These are phyloP conservation scores for Zanthoxylum bungeanum DNA, from an alignment of 345 rosid species.

Conservation along the genomic window DNA sequence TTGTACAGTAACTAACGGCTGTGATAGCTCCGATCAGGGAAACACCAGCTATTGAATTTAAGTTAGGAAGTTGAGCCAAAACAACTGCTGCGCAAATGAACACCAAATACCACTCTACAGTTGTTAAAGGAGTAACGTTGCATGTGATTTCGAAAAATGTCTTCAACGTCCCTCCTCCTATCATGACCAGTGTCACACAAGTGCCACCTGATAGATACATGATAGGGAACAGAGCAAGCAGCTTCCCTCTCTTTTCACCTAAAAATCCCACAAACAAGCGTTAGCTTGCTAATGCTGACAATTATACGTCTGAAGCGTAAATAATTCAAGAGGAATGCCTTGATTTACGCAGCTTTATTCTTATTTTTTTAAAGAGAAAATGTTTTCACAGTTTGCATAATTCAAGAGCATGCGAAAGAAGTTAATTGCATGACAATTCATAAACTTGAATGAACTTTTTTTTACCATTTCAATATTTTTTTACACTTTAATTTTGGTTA, in stretches of 20 bases:
- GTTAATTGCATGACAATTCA: too few relatives aligned
- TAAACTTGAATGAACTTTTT: too few relatives aligned
- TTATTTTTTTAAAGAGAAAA: too few relatives aligned
- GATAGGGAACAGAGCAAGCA: constrained; percentile 48
- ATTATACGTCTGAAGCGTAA: too few relatives aligned
- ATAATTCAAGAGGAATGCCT: too few relatives aligned
- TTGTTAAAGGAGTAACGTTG: constrained; percentile 21
- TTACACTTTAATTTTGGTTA: too few relatives aligned
- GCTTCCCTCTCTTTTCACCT: constrained; percentile 54
- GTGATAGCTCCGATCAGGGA: constrained; percentile 58
- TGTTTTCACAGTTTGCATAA: too few relatives aligned
- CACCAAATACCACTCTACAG: constrained; percentile 44
- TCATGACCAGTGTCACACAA: constrained; percentile 48
- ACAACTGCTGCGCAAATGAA: constrained; percentile 42
- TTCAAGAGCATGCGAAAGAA: too few relatives aligned
- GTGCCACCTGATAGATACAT: constrained; percentile 68
- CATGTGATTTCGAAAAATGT: constrained; percentile 35
- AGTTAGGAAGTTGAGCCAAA: constrained; percentile 59
- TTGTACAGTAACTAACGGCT: constrained; percentile 48
- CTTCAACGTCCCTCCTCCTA: constrained; percentile 52
- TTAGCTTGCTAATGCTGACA: too few relatives aligned
- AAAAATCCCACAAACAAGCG: constrained; percentile 1
- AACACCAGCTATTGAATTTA: constrained; percentile 61
- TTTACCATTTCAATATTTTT: too few relatives aligned
- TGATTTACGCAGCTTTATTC: too few relatives aligned